Percentiles rank a stretch among this genome's conserved stretches.
Evolutionary conservation across 2,329 filamentous ascomycete genomes (phyloP).

Genomic region (Sporothrix humicola): DNA sequence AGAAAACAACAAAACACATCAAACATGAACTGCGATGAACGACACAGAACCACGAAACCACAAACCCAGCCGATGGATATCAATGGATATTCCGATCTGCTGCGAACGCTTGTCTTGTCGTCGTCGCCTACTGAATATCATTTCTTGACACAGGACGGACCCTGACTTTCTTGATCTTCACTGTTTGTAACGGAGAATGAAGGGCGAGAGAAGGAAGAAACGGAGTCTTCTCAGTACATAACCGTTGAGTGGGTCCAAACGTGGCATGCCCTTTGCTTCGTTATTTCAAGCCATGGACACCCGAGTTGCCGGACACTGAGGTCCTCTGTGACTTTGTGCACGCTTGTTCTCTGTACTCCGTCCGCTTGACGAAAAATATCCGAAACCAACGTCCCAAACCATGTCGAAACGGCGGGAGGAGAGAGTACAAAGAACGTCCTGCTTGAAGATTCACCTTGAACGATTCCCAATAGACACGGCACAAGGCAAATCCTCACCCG

Average conservation of each 20-base stretch:
- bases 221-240: neutral
- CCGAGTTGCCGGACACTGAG: neutral
- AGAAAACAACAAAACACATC: neutral
- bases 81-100: slow-evolving; percentile 11
- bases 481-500: slow-evolving; percentile 10
- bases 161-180: neutral
- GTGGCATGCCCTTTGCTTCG: neutral
- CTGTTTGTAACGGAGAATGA: slow-evolving; percentile 11
- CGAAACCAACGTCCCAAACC: slow-evolving; percentile 22
- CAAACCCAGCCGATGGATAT: too few relatives aligned
- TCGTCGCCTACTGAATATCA: neutral
- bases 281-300: neutral
- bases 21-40: too few relatives aligned
- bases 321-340: neutral
- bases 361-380: neutral
- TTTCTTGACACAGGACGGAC: neutral
- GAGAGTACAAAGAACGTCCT: neutral
- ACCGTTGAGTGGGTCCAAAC: slow-evolving; percentile 10
- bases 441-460: neutral
- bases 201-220: neutral
- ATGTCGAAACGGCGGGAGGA: slow-evolving; percentile 1
- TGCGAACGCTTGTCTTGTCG: neutral
- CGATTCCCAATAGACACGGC: neutral
- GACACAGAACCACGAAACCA: neutral
- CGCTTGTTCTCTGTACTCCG: neutral